phyloP scores from a whole-genome alignment of 2,329 filamentous ascomycete genomes.

The Elsinoe necatrix region DNA sequence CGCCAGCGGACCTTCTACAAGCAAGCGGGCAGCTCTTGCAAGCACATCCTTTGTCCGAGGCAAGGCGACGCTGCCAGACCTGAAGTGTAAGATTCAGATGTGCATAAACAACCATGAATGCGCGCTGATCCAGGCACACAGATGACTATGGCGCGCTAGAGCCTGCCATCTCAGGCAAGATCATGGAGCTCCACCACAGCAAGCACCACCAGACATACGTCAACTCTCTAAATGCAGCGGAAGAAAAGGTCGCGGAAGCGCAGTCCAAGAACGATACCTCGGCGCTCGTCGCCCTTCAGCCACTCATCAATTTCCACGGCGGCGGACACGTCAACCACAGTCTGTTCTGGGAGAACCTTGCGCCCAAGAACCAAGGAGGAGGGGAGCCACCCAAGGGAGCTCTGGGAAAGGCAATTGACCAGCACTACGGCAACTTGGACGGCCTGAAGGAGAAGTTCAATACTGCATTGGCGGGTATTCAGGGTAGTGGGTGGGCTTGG shows the following conservation, averaged over 20 bases:
- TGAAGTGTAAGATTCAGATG: slow-evolving; percentile 52
- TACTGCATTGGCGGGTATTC: slow-evolving; percentile 54
- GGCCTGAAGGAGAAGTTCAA: slow-evolving; percentile 57
- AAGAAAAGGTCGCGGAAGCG: slow-evolving; percentile 59
- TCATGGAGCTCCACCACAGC: slow-evolving; percentile 93
- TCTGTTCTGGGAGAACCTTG: slow-evolving; percentile 63
- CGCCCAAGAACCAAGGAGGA: slow-evolving; percentile 58
- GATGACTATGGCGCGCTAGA: slow-evolving; percentile 97
- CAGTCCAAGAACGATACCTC: slow-evolving; percentile 46
- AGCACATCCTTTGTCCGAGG: slow-evolving; percentile 69
- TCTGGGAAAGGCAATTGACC: slow-evolving; percentile 50
- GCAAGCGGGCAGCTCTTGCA: slow-evolving; percentile 54
- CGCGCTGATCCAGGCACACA: slow-evolving; percentile 31
- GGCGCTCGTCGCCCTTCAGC: slow-evolving; percentile 47
- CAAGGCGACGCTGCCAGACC: slow-evolving; percentile 90
- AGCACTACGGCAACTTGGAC: slow-evolving; percentile 50
- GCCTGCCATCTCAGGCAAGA: slow-evolving; percentile 71
- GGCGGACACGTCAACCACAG: slow-evolving; percentile 60
- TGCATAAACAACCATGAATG: background rate
- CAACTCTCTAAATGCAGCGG: slow-evolving; percentile 73
- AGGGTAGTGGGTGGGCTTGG: slow-evolving; percentile 58
- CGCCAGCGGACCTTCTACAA: slow-evolving; percentile 53
- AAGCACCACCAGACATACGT: slow-evolving; percentile 95
- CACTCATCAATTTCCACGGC: slow-evolving; percentile 58
- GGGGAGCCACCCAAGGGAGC: slow-evolving; percentile 54